Conservation (phyloP, 345 rosid genomes). For the Populus davidiana region DNA sequence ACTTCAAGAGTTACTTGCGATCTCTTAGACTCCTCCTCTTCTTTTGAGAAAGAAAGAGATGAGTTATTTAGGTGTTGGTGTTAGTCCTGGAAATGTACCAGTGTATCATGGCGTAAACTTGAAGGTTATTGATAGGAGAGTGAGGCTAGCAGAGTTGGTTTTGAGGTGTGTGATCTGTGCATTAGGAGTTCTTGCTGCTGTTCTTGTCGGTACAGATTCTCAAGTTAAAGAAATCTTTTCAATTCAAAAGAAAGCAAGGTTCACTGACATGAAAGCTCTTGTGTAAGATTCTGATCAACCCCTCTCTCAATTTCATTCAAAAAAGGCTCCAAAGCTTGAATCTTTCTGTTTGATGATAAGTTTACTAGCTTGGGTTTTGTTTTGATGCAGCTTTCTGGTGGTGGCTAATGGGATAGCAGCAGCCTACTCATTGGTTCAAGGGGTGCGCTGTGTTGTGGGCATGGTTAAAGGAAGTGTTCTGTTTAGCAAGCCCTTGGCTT, state of each 20-base stretch:
- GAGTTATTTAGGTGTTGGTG: conserved; percentile 63
- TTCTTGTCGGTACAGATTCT: conserved; percentile 67
- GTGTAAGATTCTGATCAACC: conserved; percentile 47
- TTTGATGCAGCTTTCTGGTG: conserved; percentile 69
- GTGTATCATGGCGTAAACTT: conserved; percentile 45
- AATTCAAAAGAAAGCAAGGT: conserved; percentile 65
- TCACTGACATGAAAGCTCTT: conserved; percentile 90
- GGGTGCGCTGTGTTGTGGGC: conserved; percentile 65
- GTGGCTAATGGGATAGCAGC: conserved; percentile 66
- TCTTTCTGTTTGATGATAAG: background rate
- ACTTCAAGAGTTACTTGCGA: background rate
- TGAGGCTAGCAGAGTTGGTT: conserved; percentile 66
- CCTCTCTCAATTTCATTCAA: background rate
- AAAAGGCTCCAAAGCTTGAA: background rate
- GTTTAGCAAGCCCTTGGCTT: conserved; percentile 71
- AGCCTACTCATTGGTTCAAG: conserved; percentile 69
- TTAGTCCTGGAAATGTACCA: conserved; percentile 61
- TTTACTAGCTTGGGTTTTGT: background rate
- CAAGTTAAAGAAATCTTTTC: conserved; percentile 72
- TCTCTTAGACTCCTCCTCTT: background rate
- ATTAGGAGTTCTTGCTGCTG: conserved; percentile 51
- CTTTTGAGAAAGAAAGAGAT: conserved; percentile 23
- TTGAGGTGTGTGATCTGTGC: conserved; percentile 65
- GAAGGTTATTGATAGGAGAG: conserved; percentile 64
- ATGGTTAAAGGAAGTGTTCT: conserved; percentile 60